Evolutionary conservation across 2,329 filamentous ascomycete species (phyloP).

Genomic region (Plectosphaerella sp.): DNA sequence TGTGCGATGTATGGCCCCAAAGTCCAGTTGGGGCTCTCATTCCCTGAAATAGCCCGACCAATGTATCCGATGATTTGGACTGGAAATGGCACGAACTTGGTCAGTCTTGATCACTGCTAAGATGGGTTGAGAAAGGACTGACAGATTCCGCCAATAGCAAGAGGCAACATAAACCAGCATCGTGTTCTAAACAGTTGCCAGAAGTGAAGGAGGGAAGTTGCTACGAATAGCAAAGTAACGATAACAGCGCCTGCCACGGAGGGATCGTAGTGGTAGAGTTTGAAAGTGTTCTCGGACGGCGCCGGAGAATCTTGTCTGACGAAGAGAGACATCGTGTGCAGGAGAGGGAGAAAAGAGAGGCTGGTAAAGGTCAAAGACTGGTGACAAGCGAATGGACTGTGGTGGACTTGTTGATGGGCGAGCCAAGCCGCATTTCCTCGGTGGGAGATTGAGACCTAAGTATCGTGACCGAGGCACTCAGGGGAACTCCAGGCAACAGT

Average conservation of each 20-base stretch:
- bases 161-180: constrained; percentile 10
- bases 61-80: constrained; percentile 7
- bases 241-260: constrained; percentile 7
- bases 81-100: background rate
- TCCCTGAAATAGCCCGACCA: constrained; percentile 14
- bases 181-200: constrained; percentile 5
- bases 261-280: constrained; percentile 9
- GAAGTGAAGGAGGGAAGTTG: constrained; percentile 5
- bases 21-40: constrained; percentile 24
- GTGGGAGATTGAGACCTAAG: too few relatives aligned
- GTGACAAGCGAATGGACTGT: too few relatives aligned
- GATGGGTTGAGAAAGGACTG: too few relatives aligned
- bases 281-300: background rate
- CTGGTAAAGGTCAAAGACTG: too few relatives aligned
- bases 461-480: too few relatives aligned
- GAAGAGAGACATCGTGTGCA: too few relatives aligned
- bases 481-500: too few relatives aligned
- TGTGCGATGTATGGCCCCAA: constrained; percentile 35
- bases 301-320: too few relatives aligned
- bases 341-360: too few relatives aligned
- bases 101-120: background rate
- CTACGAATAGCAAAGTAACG: constrained; percentile 5
- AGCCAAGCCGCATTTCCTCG: too few relatives aligned
- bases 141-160: constrained; percentile 8
- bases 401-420: too few relatives aligned